phyloP scores from a whole-genome alignment of 495 filamentous ascomycete genomes.

The Xylaria venustula region DNA sequence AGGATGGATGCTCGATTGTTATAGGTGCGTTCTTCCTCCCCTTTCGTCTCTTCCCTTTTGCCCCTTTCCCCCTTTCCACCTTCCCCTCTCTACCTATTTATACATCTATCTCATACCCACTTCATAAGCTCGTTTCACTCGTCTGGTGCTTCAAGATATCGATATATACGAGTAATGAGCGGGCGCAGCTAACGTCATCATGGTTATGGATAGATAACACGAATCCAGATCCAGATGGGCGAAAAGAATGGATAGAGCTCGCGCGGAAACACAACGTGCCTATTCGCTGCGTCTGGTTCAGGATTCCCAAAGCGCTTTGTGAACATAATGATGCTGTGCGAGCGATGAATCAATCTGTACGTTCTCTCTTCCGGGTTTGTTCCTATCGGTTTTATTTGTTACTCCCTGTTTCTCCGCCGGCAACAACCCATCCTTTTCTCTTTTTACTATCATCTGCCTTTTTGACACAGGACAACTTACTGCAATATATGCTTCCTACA shows the following conservation, averaged over 20 bases:
- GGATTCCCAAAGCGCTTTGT: constrained; percentile 67
- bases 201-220: constrained; percentile 85
- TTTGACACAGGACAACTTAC: too few species aligned
- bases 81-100: background rate
- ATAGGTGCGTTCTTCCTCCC: constrained; percentile 80
- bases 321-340: constrained; percentile 88
- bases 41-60: too few species aligned
- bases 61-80: too few species aligned
- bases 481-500: too few species aligned
- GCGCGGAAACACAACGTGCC: constrained; percentile 68
- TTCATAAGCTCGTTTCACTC: too few species aligned
- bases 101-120: too few species aligned
- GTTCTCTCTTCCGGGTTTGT: constrained; percentile 29
- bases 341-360: constrained; percentile 59
- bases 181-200: too few species aligned
- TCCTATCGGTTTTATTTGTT: too few species aligned
- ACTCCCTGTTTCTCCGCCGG: too few species aligned
- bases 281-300: constrained; percentile 86
- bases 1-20: constrained; percentile 64
- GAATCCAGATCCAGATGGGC: constrained; percentile 74
- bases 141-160: too few species aligned
- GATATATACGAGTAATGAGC: too few species aligned
- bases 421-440: too few species aligned
- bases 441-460: constrained; percentile 6
- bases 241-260: constrained; percentile 71